Percentiles rank a stretch among this genome's conserved stretches.
Conservation (phyloP, 805 yeast genomes). For the Ogataea polymorpha region DNA sequence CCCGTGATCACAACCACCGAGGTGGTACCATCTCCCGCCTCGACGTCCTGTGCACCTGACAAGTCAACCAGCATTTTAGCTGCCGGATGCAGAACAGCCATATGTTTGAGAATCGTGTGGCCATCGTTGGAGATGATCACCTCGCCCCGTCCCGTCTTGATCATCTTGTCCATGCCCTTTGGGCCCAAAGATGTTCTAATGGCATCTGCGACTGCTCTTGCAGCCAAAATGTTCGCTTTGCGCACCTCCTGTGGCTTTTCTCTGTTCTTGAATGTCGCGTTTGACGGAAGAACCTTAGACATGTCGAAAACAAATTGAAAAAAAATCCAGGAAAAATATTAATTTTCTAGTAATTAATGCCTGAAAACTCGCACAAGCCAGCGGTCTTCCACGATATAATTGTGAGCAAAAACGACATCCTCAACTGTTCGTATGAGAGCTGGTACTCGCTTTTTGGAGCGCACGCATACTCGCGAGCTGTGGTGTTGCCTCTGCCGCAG, state of each 20-base stretch:
- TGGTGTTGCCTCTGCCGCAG: conserved; percentile 57
- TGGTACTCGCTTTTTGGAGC: conserved; percentile 57
- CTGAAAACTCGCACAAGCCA: conserved; percentile 5
- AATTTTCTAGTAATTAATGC: conserved; percentile 4
- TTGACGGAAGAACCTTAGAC: conserved; percentile 47
- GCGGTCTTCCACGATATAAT: conserved; percentile 26
- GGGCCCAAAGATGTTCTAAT: conserved; percentile 96
- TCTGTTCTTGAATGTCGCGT: conserved; percentile 87
- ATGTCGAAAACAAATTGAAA: conserved; percentile 7
- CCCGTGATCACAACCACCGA: conserved; percentile 96
- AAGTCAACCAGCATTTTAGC: conserved; percentile 96
- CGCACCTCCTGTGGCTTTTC: conserved; percentile 96
- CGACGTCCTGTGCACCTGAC: conserved; percentile 96
- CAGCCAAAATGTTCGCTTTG: conserved; percentile 83
- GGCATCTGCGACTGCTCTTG: conserved; percentile 93
- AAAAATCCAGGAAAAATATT: conserved; percentile 1
- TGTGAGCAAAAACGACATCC: conserved; percentile 39
- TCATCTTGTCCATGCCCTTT: conserved; percentile 99
- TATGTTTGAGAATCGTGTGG: conserved; percentile 91
- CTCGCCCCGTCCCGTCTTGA: conserved; percentile 88
- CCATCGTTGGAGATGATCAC: conserved; percentile 97
- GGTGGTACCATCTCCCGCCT: conserved; percentile 99
- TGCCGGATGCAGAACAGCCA: conserved; percentile 99
- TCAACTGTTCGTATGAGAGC: conserved; percentile 50
- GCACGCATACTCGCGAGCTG: conserved; percentile 44